phyloP scores from a whole-genome alignment of 1,284 basidiomycete genomes.

The Inonotus obliquus region DNA sequence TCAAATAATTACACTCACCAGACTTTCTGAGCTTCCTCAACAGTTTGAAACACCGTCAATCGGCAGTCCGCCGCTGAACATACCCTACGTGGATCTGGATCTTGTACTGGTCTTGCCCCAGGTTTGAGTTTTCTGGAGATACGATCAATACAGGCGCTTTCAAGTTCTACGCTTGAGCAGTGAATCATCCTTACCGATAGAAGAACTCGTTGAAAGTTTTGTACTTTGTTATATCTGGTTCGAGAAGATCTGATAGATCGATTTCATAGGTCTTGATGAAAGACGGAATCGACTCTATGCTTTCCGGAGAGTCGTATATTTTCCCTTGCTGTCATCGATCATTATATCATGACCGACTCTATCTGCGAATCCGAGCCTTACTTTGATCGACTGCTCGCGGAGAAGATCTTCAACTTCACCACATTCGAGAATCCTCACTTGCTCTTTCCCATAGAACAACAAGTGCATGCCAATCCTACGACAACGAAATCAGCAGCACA shows the following conservation, averaged over 20 bases:
- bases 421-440: conserved; percentile 51
- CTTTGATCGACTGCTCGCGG: conserved; percentile 62
- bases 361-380: conserved; percentile 23
- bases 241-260: conserved; percentile 55
- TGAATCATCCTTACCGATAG: conserved; percentile 35
- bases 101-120: conserved; percentile 61
- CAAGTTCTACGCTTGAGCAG: not conserved
- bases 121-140: conserved; percentile 51
- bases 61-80: conserved; percentile 74
- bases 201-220: conserved; percentile 84
- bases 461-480: conserved; percentile 69
- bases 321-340: conserved; percentile 50
- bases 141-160: not conserved
- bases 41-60: conserved; percentile 60
- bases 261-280: conserved; percentile 76
- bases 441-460: conserved; percentile 60
- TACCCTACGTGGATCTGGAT: conserved; percentile 49
- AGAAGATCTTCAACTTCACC: conserved; percentile 54
- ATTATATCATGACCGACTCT: conserved; percentile 1
- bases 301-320: conserved; percentile 50
- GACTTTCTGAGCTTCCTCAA: conserved; percentile 59
- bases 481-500: conserved; percentile 18
- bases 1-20: conserved; percentile 42
- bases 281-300: conserved; percentile 57
- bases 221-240: conserved; percentile 60